Conservation (phyloP, 2,329 filamentous ascomycete genomes). For the Geosmithia putterillii region DNA sequence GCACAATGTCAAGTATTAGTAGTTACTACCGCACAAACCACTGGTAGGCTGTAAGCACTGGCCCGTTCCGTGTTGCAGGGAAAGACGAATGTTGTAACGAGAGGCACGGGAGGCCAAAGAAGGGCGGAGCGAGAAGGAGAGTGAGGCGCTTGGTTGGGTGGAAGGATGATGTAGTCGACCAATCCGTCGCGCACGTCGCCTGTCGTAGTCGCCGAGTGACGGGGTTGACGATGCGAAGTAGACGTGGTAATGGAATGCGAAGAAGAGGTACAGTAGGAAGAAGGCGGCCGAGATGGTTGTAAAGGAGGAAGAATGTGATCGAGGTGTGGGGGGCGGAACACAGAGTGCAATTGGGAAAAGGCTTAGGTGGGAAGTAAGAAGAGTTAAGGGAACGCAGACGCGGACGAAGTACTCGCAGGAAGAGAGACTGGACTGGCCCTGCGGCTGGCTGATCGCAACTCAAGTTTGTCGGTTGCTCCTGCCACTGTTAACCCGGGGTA, state of each 20-base stretch:
- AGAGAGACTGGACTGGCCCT: conserved; percentile 1
- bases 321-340: not conserved
- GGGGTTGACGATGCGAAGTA: not conserved
- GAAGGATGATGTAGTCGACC: not conserved
- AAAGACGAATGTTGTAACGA: not conserved
- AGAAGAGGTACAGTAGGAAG: not conserved
- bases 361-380: conserved; percentile 7
- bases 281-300: not conserved
- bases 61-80: not conserved
- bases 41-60: not conserved
- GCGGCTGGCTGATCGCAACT: conserved; percentile 2
- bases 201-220: not conserved
- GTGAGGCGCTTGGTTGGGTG: not conserved
- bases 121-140: not conserved
- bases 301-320: not conserved
- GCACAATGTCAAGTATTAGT: conserved; percentile 2
- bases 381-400: conserved; percentile 5
- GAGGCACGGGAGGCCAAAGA: not conserved
- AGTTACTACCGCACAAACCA: conserved; percentile 4
- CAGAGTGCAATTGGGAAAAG: conserved; percentile 4
- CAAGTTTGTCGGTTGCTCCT: conserved; percentile 1
- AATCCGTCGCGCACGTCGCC: not conserved
- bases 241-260: not conserved
- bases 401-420: not conserved
- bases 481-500: conserved; percentile 4